phyloP scores from a whole-genome alignment of 331 rosid genomes.

The Arachis monticola region DNA sequence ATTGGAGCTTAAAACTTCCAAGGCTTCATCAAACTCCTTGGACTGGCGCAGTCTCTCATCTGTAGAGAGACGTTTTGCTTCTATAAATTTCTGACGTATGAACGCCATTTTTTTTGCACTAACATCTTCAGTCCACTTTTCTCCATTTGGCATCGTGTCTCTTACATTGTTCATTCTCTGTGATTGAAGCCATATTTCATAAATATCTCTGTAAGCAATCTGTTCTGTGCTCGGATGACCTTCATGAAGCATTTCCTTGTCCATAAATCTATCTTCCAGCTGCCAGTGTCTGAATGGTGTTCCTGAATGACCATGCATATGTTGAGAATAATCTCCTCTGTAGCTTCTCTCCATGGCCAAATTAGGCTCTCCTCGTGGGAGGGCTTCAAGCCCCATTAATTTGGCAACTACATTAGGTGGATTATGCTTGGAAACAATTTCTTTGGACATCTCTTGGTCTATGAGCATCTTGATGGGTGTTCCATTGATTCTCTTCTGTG shows the following conservation, averaged over 20 bases:
- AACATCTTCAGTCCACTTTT: constrained; percentile 54
- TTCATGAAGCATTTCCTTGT: constrained; percentile 64
- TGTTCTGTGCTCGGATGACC: constrained; percentile 57
- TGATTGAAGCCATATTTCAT: constrained; percentile 80
- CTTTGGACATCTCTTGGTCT: constrained; percentile 95
- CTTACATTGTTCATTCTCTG: constrained; percentile 53
- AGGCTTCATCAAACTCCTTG: constrained; percentile 81
- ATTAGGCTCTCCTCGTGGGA: constrained; percentile 64
- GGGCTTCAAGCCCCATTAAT: constrained; percentile 93
- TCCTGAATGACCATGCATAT: constrained; percentile 55
- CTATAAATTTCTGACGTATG: constrained; percentile 78
- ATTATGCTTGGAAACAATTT: constrained; percentile 57
- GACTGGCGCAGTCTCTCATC: constrained; percentile 85
- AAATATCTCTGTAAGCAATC: constrained; percentile 66
- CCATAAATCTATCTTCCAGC: constrained; percentile 61
- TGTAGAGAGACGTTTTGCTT: constrained; percentile 80
- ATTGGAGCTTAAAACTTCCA: constrained; percentile 91
- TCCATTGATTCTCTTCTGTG: constrained; percentile 59
- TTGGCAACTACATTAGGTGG: constrained; percentile 94
- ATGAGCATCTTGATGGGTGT: constrained; percentile 96
- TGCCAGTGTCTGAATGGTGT: constrained; percentile 61
- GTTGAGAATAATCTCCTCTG: constrained; percentile 60
- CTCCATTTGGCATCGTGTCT: constrained; percentile 68
- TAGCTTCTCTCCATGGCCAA: constrained; percentile 59
- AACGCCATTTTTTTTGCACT: constrained; percentile 75